These are phyloP conservation scores for Pyricularia pennisetigena DNA, from an alignment of 2,329 filamentous ascomycete genomes.

Conservation along the genomic window DNA sequence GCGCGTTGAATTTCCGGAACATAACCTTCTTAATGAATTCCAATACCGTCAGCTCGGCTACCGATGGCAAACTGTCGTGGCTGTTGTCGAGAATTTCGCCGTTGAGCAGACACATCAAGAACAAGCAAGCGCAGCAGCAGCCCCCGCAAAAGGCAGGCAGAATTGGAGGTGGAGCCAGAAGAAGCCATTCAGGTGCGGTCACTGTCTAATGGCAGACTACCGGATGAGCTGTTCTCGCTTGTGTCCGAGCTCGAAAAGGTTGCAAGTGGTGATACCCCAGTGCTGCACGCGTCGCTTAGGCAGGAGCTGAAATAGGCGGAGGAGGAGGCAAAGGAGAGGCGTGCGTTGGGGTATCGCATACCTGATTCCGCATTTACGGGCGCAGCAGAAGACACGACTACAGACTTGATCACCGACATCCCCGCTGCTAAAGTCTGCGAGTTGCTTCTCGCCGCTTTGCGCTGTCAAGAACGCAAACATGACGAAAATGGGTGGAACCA, in stretches of 20 bases:
- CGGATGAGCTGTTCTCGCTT: not conserved
- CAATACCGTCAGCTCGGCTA: conserved; percentile 3
- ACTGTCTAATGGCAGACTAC: too few species aligned
- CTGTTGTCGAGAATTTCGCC: conserved; percentile 22
- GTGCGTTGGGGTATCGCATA: not conserved
- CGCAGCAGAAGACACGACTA: not conserved
- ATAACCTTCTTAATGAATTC: conserved; percentile 9
- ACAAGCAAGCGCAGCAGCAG: too few species aligned
- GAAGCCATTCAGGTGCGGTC: too few species aligned
- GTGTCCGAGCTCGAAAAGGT: not conserved
- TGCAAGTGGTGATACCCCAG: not conserved
- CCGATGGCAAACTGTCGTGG: not conserved
- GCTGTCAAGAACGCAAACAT: too few species aligned
- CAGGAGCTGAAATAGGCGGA: not conserved
- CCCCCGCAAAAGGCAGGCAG: too few species aligned
- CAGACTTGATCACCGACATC: not conserved
- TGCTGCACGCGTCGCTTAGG: not conserved
- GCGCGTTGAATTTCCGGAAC: conserved; percentile 13
- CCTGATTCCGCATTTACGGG: not conserved
- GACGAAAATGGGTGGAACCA: too few species aligned
- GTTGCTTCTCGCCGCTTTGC: too few species aligned
- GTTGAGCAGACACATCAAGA: conserved; percentile 19
- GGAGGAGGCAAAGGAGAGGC: not conserved
- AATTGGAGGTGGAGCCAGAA: too few species aligned
- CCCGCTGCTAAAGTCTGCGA: too few species aligned